Evolutionary conservation across 1,139 yeast genomes (phyloP), one percentile per base, ranked within the genome.

Genomic region (Pichia cactophila): DNA sequence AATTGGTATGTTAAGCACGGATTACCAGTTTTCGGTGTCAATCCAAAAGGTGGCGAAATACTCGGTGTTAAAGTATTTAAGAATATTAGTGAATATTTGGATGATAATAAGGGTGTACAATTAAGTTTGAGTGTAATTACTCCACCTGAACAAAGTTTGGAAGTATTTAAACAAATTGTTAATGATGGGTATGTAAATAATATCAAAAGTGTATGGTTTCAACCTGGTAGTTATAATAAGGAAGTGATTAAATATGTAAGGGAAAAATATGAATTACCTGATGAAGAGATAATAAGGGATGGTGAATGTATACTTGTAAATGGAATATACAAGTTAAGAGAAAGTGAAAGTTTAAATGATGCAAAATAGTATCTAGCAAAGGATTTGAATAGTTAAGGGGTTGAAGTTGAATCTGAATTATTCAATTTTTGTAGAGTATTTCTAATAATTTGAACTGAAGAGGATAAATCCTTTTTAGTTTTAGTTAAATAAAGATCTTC

Each of bases 151-250:
- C 74, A 83, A 12, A 78, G 88, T 2, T 65, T 67, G 17, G 59
- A 66, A 9, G 72, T 81, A 1, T 65, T 86, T 44, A 63, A 71
- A 43, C 74, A 73, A 43, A 69, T 75, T 8, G 33, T 41, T 4
- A 37, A 29, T 2, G 45, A 44, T 5, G 45, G 48, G 23, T 46
- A 45, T 10, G 26, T n/a, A 10, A 53, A 66, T 1, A 20, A 20
- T 12, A 68, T 86, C 31, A 76, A 75, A 56, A 81, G 83, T 0
- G 68, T 85, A 31, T 86, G 95, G 95, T 80, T 85, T 55, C 95
- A 86, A 61, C 95, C 95, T 0, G 95, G 95, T 0, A 75, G 87
- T 36, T 84, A 76, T 56, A 81, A 83, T 57, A 63, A 65, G 9
- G 72, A 69, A n/a, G 82, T 80, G 4, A 64, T 84, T 44, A 70